phyloP scores from a whole-genome alignment of 1,284 basidiomycete species.

The Thelephora terrestris region DNA sequence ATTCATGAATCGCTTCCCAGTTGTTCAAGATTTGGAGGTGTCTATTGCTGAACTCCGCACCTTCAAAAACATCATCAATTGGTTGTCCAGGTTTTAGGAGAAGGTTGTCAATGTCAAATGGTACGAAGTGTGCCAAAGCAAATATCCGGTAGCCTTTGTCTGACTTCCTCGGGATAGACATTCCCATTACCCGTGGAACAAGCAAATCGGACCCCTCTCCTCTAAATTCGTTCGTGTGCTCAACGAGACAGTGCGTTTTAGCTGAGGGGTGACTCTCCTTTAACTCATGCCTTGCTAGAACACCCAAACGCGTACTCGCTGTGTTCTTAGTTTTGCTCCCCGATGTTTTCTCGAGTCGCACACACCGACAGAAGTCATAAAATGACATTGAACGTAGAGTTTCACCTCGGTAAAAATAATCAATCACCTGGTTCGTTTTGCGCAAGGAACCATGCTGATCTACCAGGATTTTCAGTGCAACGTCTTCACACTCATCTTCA shows the following conservation, averaged over 20 bases:
- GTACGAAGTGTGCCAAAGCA: constrained; percentile 18
- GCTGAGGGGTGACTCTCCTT: not conserved
- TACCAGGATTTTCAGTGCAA: too few relatives aligned
- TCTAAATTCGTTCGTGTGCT: too few relatives aligned
- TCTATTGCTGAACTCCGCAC: constrained; percentile 9
- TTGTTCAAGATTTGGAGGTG: constrained; percentile 15
- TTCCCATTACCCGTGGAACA: constrained; percentile 15
- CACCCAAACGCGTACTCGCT: not conserved
- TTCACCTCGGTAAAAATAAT: not conserved
- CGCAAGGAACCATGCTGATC: not conserved
- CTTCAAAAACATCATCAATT: not conserved
- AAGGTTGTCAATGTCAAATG: constrained; percentile 10
- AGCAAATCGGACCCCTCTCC: not conserved
- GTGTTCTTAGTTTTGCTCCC: not conserved
- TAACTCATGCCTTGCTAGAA: too few relatives aligned
- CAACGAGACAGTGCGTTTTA: not conserved
- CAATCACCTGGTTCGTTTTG: not conserved
- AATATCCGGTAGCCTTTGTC: constrained; percentile 12
- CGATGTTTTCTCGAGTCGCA: not conserved
- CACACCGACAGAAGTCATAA: too few relatives aligned
- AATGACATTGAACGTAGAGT: not conserved
- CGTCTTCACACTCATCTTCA: too few relatives aligned
- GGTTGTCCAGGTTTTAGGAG: not conserved
- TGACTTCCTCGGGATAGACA: constrained; percentile 16
- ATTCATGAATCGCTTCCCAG: constrained; percentile 24